Evolutionary conservation across 306 rosid species (phyloP).

Genomic region (Carpinus viminea): DNA sequence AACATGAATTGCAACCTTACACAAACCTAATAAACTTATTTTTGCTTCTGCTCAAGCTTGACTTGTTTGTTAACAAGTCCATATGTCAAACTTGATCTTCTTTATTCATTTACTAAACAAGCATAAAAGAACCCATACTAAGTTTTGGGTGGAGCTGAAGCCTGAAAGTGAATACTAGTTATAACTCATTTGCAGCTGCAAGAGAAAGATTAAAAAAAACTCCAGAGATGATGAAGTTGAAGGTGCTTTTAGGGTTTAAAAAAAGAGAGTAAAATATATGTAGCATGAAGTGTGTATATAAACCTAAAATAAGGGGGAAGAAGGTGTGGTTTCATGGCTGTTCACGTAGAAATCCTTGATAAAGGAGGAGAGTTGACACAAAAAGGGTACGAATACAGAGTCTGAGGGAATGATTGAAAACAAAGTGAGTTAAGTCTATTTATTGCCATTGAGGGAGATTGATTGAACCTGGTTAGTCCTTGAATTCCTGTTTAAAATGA

Average conservation of each 20-base stretch:
- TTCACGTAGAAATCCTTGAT: not conserved
- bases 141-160: not conserved
- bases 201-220: not conserved
- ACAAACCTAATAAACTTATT: not conserved
- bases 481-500: not conserved
- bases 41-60: not conserved
- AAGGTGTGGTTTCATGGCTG: not conserved
- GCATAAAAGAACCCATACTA: not conserved
- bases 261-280: not conserved
- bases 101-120: not conserved
- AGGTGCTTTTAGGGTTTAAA: not conserved
- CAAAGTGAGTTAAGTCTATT: not conserved
- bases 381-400: constrained; percentile 4
- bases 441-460: constrained; percentile 20
- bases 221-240: not conserved
- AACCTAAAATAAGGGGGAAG: not conserved
- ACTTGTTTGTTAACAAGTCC: not conserved
- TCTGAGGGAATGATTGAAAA: constrained; percentile 7
- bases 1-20: too few species aligned
- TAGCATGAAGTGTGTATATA: not conserved
- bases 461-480: constrained; percentile 24
- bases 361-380: not conserved
- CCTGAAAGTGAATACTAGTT: not conserved
- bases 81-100: too few species aligned
- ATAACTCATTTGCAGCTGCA: not conserved